Conservation (phyloP, 179 eudicot genomes). For the Silene noctiflora region DNA sequence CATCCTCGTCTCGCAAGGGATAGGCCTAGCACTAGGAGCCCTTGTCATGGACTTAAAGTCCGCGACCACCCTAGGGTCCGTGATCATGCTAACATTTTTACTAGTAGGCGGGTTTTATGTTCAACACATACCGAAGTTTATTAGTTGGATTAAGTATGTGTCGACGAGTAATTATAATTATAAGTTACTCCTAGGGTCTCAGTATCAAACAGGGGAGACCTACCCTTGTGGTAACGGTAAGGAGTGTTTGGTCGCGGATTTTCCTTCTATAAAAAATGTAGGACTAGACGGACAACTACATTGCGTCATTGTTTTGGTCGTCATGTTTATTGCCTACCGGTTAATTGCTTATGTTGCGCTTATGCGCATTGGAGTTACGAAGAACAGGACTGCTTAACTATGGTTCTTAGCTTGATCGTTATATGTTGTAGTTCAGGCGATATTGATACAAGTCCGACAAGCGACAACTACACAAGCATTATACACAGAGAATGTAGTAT, state of each 20-base stretch:
- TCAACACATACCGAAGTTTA: conserved; percentile 63
- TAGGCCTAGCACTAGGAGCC: conserved; percentile 82
- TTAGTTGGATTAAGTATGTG: conserved; percentile 68
- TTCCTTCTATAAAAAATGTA: conserved; percentile 46
- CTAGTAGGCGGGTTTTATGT: conserved; percentile 74
- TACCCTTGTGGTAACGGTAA: conserved; percentile 44
- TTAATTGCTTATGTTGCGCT: conserved; percentile 73
- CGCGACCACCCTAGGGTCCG: conserved; percentile 58
- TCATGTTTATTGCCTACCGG: conserved; percentile 64
- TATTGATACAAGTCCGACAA: too few species aligned
- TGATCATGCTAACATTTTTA: conserved; percentile 57
- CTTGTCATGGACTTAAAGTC: conserved; percentile 54
- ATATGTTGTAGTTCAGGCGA: too few species aligned
- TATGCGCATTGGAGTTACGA: conserved; percentile 61
- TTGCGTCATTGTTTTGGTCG: conserved; percentile 39
- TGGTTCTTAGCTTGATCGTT: not conserved
- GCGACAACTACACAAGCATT: too few species aligned
- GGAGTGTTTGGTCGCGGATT: conserved; percentile 54
- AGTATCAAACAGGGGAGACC: conserved; percentile 43
- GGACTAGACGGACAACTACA: conserved; percentile 43
- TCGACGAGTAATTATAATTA: conserved; percentile 51
- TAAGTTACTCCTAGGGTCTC: conserved; percentile 61
- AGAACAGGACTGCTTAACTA: not conserved
- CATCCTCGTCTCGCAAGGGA: conserved; percentile 62
- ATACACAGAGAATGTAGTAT: too few species aligned